Evolutionary conservation across 495 filamentous ascomycete species (phyloP), one percentile per base, ranked within the genome.

Genomic region (Neurospora discreta): DNA sequence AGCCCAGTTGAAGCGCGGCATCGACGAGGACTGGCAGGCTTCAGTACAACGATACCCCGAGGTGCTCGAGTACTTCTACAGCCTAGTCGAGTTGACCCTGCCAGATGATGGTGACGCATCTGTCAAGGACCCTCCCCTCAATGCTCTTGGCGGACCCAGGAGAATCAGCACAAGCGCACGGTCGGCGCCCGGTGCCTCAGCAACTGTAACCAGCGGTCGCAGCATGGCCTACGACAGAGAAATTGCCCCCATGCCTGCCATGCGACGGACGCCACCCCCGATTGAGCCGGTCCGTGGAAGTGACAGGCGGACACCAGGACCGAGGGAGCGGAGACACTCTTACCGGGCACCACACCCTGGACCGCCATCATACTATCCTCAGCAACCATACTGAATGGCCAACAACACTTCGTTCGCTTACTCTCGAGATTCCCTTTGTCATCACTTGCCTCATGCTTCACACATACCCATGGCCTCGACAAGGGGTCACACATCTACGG

Each of bases 11-110:
- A 90, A 90, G 78, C 82, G 86, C 43, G 90, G 89, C 73, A 89
- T 92, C 78, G 90, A 92, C 76, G 89, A 90, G 42, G 90, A 93
- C 81, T 93, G 90, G 90, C 84, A 87, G 74, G 82, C 85, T 9
- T 88, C 85, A 39, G 90, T 92, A 42, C 87, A 91, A 70, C 83
- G 87, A 69, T 93, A 93, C 73, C 90, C 90, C 5, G 89, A 92
- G 75, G 89, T 92, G 36, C 82, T 93, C 44, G 89, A 92, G 79
- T 90, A 92, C 76, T 92, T 89, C 75, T 92, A 87, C 81, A 84
- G 86, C 71, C 80, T 90, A 36, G 86, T 91, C 18, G 87, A 90
- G 73, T 73, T 91, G 71, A 85, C 82, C 58, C 78, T 90, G 8
- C 89, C 89, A 0, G 76, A 79, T 30, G 86, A 88, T 65, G 82